Evolutionary conservation across 179 eudicot genomes (phyloP).

Genomic region (Carnegiea gigantea): DNA sequence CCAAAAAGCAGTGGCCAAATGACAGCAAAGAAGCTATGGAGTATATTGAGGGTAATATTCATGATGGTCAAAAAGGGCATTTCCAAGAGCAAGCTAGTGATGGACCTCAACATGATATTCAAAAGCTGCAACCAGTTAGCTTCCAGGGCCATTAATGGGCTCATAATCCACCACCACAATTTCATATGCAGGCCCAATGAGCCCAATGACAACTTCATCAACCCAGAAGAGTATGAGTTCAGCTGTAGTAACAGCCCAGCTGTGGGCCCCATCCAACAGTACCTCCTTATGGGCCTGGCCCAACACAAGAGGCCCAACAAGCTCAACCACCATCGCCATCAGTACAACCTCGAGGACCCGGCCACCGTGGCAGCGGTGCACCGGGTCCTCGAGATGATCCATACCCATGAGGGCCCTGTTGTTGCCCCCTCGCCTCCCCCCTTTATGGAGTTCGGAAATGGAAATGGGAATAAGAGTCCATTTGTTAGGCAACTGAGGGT

Average conservation of each 20-base stretch:
- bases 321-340: conserved; percentile 10
- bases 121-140: conserved; percentile 35
- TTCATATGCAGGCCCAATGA: conserved; percentile 29
- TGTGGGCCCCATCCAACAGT: conserved; percentile 24
- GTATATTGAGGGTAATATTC: conserved; percentile 25
- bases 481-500: conserved; percentile 29
- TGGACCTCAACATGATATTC: conserved; percentile 32
- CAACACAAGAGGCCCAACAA: conserved; percentile 25
- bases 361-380: conserved; percentile 35
- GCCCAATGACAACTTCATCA: conserved; percentile 20
- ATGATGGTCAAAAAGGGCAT: conserved; percentile 33
- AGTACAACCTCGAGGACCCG: conserved; percentile 33
- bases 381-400: conserved; percentile 37
- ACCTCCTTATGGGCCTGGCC: conserved; percentile 31
- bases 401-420: conserved; percentile 20
- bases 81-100: conserved; percentile 35
- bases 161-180: conserved; percentile 26
- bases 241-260: conserved; percentile 44
- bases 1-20: conserved; percentile 16
- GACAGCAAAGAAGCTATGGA: conserved; percentile 33
- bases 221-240: conserved; percentile 37
- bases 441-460: conserved; percentile 23
- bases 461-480: conserved; percentile 26
- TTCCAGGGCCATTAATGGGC: conserved; percentile 27
- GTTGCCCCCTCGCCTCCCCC: conserved; percentile 4